Evolutionary conservation across 257 asterid species (phyloP).

Genomic region (Capsicum rhomboideum): DNA sequence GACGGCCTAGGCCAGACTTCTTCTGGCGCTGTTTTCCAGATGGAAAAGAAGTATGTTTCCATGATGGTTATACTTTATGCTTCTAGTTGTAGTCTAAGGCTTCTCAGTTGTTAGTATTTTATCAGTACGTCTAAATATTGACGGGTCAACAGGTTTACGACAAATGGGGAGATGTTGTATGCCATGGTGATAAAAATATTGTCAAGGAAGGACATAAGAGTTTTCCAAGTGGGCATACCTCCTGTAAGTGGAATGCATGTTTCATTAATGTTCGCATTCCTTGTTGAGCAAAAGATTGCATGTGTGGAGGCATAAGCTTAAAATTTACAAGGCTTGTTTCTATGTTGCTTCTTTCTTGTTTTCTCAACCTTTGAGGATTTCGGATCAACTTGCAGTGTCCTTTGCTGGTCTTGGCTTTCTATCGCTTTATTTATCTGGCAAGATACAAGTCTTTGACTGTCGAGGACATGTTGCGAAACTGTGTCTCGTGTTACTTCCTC

Average conservation of each 20-base stretch:
- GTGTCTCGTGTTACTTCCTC: conserved; percentile 58
- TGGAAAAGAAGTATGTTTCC: conserved; percentile 62
- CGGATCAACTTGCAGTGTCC: conserved; percentile 35
- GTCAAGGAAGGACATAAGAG: conserved; percentile 69
- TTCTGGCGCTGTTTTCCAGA: conserved; percentile 97
- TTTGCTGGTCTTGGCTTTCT: conserved; percentile 81
- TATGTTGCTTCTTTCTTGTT: neutral
- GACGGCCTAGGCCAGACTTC: conserved; percentile 93
- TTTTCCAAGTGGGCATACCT: conserved; percentile 90
- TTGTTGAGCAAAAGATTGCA: neutral
- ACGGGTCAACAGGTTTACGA: conserved; percentile 47
- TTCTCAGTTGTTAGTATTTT: neutral
- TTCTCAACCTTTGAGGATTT: neutral
- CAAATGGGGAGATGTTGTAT: conserved; percentile 64
- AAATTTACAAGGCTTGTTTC: neutral
- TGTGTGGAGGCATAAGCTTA: neutral
- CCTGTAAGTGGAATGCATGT: conserved; percentile 44
- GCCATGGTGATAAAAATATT: conserved; percentile 50
- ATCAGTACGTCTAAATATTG: neutral
- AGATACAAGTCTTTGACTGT: conserved; percentile 62
- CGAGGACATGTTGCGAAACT: conserved; percentile 76
- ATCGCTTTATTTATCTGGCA: conserved; percentile 68
- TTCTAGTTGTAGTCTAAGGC: neutral
- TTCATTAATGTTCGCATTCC: neutral
- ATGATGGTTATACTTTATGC: conserved; percentile 3